Evolutionary conservation across 352 stramenopile species (phyloP).

Genomic region (Globisporangium iwayamae): DNA sequence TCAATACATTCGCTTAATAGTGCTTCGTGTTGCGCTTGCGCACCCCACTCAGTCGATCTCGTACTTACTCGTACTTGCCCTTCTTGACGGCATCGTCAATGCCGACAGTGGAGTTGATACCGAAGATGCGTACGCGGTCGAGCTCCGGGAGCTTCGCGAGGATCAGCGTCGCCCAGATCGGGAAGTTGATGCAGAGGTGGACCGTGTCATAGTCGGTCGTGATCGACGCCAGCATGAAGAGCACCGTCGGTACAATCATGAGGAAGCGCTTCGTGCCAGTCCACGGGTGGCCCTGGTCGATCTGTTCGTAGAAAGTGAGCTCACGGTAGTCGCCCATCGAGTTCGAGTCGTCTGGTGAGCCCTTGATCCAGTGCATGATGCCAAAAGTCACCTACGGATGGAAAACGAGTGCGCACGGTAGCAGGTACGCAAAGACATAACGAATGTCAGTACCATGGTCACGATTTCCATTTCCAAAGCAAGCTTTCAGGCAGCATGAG

Average conservation of each 20-base stretch:
- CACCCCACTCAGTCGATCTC: neutral
- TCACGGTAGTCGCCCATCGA: conserved; percentile 91
- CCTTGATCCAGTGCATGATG: conserved; percentile 96
- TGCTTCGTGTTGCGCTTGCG: conserved; percentile 7
- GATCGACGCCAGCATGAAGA: conserved; percentile 85
- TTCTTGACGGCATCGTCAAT: conserved; percentile 85
- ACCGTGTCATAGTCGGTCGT: conserved; percentile 87
- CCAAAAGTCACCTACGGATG: conserved; percentile 82
- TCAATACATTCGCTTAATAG: conserved; percentile 1
- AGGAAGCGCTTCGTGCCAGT: conserved; percentile 93
- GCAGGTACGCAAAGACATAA: conserved; percentile 7
- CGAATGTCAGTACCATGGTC: neutral
- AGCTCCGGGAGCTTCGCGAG: conserved; percentile 92
- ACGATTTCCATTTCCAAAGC: neutral
- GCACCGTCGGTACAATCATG: conserved; percentile 90
- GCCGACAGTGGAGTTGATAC: conserved; percentile 94
- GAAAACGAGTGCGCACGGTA: neutral
- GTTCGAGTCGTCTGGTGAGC: conserved; percentile 89
- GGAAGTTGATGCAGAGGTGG: conserved; percentile 89
- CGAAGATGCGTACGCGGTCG: conserved; percentile 93
- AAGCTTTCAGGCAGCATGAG: conserved; percentile 12
- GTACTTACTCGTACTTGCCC: conserved; percentile 44
- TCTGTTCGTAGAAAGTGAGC: conserved; percentile 96
- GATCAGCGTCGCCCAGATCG: conserved; percentile 90
- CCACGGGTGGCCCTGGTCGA: conserved; percentile 90